Evolutionary conservation across 2,329 filamentous ascomycete species (phyloP).

Genomic region (Trichoderma simmonsii): DNA sequence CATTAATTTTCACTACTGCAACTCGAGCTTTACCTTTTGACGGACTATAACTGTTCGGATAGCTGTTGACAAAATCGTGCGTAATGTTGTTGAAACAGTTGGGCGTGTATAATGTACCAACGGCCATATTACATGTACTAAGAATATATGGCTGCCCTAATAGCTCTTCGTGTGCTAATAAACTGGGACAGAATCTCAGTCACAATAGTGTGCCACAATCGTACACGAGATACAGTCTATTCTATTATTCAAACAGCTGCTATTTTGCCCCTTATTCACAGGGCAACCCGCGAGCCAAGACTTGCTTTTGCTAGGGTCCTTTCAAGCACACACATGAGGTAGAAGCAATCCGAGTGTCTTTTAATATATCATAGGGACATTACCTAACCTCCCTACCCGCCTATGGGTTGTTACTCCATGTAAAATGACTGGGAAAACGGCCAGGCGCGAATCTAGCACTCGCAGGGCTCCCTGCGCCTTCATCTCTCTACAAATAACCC

Average conservation of each 20-base stretch:
- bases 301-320: neutral
- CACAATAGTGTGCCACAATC: neutral
- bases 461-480: constrained; percentile 33
- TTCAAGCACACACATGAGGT: neutral
- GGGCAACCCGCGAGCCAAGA: neutral
- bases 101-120: neutral
- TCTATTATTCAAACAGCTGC: neutral
- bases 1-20: neutral
- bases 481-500: constrained; percentile 29
- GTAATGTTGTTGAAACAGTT: neutral
- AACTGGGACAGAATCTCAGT: neutral
- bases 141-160: neutral
- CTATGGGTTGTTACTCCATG: constrained; percentile 44
- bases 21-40: neutral
- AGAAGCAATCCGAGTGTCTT: constrained; percentile 30
- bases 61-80: neutral
- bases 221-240: neutral
- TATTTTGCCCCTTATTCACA: neutral
- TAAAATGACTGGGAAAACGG: constrained; percentile 43
- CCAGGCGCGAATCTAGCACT: constrained; percentile 36
- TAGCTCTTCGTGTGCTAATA: neutral
- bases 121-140: neutral
- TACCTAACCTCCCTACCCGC: constrained; percentile 38
- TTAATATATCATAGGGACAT: constrained; percentile 39
- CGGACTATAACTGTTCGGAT: neutral